These are phyloP conservation scores for Ambrosiella beaveri DNA, from an alignment of 2,329 filamentous ascomycete species.

Conservation along the genomic window DNA sequence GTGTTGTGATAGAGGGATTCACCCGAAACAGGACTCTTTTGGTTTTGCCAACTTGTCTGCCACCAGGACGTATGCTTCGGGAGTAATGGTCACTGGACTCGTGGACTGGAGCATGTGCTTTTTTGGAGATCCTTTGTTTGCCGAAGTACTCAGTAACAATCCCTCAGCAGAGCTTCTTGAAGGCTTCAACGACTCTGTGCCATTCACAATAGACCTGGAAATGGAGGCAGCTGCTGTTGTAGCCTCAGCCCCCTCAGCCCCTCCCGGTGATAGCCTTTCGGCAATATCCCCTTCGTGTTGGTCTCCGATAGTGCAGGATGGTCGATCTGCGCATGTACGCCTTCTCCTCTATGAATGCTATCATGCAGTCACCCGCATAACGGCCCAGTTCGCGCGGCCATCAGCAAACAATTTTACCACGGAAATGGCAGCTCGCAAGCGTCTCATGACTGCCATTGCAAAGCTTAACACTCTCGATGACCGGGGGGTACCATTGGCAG, in stretches of 20 bases:
- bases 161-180: slow-evolving; percentile 28
- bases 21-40: no score
- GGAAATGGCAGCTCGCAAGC: slow-evolving; percentile 36
- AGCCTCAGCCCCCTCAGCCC: not conserved
- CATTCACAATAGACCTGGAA: not conserved
- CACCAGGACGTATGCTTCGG: not conserved
- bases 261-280: not conserved
- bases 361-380: slow-evolving; percentile 34
- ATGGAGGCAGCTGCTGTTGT: not conserved
- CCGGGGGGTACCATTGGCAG: not conserved
- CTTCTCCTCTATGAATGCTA: slow-evolving; percentile 41
- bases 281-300: not conserved
- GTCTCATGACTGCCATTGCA: slow-evolving; percentile 29
- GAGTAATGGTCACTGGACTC: slow-evolving; percentile 30
- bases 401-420: slow-evolving; percentile 28
- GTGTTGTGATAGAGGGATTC: no score
- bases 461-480: slow-evolving; percentile 24
- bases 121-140: slow-evolving; percentile 43
- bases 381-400: slow-evolving; percentile 38
- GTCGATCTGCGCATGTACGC: slow-evolving; percentile 26
- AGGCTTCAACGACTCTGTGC: slow-evolving; percentile 24
- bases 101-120: slow-evolving; percentile 40
- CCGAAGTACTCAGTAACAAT: slow-evolving; percentile 29
- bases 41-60: not conserved
- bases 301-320: slow-evolving; percentile 25